Evolutionary conservation across 768 basidiomycete genomes (phyloP).

Genomic region (Auriscalpium orientale): DNA sequence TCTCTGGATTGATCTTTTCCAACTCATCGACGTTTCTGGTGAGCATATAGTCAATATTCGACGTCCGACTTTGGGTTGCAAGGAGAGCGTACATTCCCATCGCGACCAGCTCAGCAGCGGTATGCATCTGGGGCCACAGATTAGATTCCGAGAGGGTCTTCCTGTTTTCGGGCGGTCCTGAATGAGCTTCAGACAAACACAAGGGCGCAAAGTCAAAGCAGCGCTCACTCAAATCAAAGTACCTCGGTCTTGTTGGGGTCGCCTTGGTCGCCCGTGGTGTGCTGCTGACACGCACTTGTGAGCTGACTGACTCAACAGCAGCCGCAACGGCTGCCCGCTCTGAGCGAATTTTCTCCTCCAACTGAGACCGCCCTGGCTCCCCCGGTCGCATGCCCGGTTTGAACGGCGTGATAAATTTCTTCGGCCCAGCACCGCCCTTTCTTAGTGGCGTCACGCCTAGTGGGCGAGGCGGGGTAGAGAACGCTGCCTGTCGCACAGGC

Average conservation of each 20-base stretch:
- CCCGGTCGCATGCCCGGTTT: constrained; percentile 44
- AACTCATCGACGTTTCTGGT: constrained; percentile 10
- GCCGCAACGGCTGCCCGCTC: not conserved
- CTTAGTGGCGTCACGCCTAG: constrained; percentile 1
- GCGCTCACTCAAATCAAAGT: constrained; percentile 11
- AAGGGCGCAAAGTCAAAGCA: not conserved
- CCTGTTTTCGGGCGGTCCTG: constrained; percentile 23
- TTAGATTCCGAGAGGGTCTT: constrained; percentile 41
- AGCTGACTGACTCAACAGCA: not conserved
- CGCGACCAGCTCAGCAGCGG: constrained; percentile 33
- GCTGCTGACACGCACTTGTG: not conserved
- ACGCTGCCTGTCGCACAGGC: not conserved
- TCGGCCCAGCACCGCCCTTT: constrained; percentile 11
- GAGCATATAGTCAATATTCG: too few species aligned
- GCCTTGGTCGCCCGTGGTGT: not conserved
- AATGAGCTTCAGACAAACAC: not conserved
- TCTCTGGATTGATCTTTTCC: constrained; percentile 2
- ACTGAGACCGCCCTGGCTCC: constrained; percentile 28
- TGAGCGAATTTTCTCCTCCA: constrained; percentile 2
- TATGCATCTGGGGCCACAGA: constrained; percentile 42
- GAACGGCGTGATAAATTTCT: constrained; percentile 50
- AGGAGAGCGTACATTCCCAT: constrained; percentile 39
- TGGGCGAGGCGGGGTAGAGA: constrained; percentile 3
- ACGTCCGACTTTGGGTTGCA: not conserved
- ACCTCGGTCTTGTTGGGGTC: not conserved